Conservation (phyloP, 345 rosid genomes). For the Salix arbutifolia region DNA sequence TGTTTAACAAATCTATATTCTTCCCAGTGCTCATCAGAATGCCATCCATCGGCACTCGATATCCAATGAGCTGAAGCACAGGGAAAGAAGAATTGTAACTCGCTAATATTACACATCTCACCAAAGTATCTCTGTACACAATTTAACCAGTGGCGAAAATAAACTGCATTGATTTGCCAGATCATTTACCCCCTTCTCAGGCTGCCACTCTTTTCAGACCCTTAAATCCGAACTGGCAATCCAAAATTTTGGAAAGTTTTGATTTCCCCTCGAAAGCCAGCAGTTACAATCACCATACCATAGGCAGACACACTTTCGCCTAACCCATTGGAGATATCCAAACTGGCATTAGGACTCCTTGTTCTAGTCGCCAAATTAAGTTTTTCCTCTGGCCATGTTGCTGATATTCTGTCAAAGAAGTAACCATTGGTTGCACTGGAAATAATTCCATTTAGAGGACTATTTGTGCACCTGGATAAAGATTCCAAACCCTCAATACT, state of each 20-base stretch:
- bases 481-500: conserved; percentile 37
- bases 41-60: conserved; percentile 27
- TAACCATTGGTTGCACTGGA: conserved; percentile 76
- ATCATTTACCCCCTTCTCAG: conserved; percentile 13
- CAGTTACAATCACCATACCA: conserved; percentile 87
- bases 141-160: conserved; percentile 24
- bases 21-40: conserved; percentile 36
- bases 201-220: not conserved
- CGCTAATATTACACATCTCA: conserved; percentile 66
- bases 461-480: conserved; percentile 36
- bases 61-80: conserved; percentile 45
- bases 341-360: conserved; percentile 47
- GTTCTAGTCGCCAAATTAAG: conserved; percentile 42
- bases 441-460: conserved; percentile 69
- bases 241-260: conserved; percentile 89
- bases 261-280: conserved; percentile 81
- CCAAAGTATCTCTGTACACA: conserved; percentile 68
- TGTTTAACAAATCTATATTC: conserved; percentile 44
- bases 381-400: conserved; percentile 93
- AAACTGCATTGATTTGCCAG: conserved; percentile 14
- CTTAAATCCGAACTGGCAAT: conserved; percentile 60
- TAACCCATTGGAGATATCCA: conserved; percentile 46
- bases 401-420: conserved; percentile 82
- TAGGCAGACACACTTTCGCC: conserved; percentile 63
- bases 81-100: conserved; percentile 39